These are phyloP conservation scores for Litsea cubeba DNA, from an alignment of 164 flowering plant species.

Conservation along the genomic window DNA sequence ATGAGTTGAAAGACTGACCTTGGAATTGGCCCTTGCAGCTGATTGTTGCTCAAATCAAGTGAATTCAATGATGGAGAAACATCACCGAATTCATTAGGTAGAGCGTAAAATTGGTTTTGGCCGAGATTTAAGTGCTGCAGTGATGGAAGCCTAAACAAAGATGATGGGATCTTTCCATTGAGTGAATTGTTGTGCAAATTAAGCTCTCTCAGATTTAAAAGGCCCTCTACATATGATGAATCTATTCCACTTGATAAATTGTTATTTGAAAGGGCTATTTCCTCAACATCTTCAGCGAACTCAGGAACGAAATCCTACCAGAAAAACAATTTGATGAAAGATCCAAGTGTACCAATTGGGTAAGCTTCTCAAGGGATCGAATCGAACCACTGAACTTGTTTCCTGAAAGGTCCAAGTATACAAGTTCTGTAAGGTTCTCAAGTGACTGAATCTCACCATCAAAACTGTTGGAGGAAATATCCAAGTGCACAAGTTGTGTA, in stretches of 20 bases:
- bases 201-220: conserved; percentile 21
- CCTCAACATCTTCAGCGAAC: neutral
- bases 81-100: conserved; percentile 12
- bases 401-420: conserved; percentile 37
- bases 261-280: neutral
- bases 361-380: conserved; percentile 22
- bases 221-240: conserved; percentile 11
- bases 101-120: conserved; percentile 29
- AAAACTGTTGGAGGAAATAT: neutral
- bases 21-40: conserved; percentile 33
- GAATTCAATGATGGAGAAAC: conserved; percentile 9
- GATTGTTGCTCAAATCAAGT: conserved; percentile 24
- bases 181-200: conserved; percentile 32
- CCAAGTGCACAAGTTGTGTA: neutral
- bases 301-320: conserved; percentile 31
- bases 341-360: conserved; percentile 32
- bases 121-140: conserved; percentile 26
- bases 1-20: conserved; percentile 17
- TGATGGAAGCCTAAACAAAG: conserved; percentile 35
- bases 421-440: conserved; percentile 13
- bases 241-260: neutral
- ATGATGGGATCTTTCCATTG: conserved; percentile 32
- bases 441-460: neutral
- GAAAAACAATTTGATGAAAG: conserved; percentile 33
- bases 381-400: conserved; percentile 11